Evolutionary conservation across 495 filamentous ascomycete genomes (phyloP).

Genomic region (Podospora sp.): DNA sequence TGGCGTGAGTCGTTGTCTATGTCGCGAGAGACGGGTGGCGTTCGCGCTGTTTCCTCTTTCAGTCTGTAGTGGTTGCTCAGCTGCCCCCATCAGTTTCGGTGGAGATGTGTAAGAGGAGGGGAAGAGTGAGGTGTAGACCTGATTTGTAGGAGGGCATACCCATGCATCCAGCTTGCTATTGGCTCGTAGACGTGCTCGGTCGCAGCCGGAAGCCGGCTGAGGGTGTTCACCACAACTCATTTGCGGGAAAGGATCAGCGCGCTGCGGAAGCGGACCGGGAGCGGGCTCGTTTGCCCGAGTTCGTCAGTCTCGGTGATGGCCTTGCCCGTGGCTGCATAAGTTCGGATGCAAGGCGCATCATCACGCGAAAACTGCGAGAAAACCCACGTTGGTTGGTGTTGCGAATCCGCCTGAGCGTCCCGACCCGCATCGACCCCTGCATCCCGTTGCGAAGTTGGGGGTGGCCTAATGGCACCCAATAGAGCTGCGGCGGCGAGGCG

Average conservation of each 20-base stretch:
- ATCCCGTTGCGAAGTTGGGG: neutral
- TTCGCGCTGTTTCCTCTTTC: neutral
- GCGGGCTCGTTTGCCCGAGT: neutral
- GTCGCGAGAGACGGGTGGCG: neutral
- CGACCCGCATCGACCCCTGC: neutral
- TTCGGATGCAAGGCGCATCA: conserved; percentile 7
- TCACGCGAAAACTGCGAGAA: neutral
- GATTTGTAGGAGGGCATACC: neutral
- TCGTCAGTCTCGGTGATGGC: neutral
- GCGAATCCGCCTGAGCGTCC: conserved; percentile 13
- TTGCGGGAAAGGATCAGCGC: neutral
- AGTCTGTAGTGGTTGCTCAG: neutral
- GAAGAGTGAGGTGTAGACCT: neutral
- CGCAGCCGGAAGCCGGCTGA: neutral
- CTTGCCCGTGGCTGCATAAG: neutral
- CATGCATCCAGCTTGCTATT: neutral
- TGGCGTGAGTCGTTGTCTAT: neutral
- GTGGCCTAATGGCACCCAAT: conserved; percentile 1
- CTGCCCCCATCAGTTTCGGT: neutral
- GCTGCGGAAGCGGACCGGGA: neutral
- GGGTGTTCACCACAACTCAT: neutral
- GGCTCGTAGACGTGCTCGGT: neutral
- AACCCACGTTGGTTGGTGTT: conserved; percentile 6
- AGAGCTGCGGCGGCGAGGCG: neutral
- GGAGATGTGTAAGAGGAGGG: neutral